phyloP scores from a whole-genome alignment of 1,284 basidiomycete genomes.

The Moniliophthora roreri region DNA sequence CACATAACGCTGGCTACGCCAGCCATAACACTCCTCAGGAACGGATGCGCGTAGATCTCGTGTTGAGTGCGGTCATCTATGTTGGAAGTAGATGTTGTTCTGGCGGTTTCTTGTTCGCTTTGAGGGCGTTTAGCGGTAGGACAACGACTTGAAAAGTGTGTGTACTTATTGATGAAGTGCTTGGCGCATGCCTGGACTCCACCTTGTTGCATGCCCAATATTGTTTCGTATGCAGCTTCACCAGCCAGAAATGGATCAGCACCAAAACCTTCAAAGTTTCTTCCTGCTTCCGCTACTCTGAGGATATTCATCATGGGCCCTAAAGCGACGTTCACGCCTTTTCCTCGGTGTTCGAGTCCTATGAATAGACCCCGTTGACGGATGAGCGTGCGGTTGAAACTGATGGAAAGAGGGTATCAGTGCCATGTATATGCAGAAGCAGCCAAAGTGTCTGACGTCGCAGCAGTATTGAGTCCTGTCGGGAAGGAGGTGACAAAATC shows the following conservation, averaged over 20 bases:
- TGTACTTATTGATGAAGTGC: constrained; percentile 54
- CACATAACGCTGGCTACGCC: constrained; percentile 81
- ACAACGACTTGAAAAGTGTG: too few relatives aligned
- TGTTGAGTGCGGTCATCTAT: constrained; percentile 19
- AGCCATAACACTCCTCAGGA: constrained; percentile 34
- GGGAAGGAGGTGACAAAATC: background rate
- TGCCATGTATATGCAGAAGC: too few relatives aligned
- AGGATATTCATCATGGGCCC: constrained; percentile 73
- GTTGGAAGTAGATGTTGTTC: constrained; percentile 13
- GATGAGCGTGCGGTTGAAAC: constrained; percentile 64
- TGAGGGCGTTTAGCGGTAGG: background rate
- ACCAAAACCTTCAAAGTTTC: constrained; percentile 87
- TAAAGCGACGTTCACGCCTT: constrained; percentile 76
- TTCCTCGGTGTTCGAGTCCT: constrained; percentile 75
- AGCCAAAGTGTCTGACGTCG: background rate
- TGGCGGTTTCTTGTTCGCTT: constrained; percentile 16
- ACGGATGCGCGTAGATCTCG: constrained; percentile 19
- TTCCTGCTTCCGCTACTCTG: constrained; percentile 63
- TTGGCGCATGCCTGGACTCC: constrained; percentile 82
- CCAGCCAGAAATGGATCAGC: constrained; percentile 78
- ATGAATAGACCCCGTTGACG: constrained; percentile 72
- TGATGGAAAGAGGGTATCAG: too few relatives aligned
- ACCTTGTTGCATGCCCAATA: constrained; percentile 71
- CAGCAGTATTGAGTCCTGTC: background rate
- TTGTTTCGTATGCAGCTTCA: constrained; percentile 70